Base-by-base conservation (phyloP, 345 rosid species). In the Eucalyptus melliodora region DNA sequence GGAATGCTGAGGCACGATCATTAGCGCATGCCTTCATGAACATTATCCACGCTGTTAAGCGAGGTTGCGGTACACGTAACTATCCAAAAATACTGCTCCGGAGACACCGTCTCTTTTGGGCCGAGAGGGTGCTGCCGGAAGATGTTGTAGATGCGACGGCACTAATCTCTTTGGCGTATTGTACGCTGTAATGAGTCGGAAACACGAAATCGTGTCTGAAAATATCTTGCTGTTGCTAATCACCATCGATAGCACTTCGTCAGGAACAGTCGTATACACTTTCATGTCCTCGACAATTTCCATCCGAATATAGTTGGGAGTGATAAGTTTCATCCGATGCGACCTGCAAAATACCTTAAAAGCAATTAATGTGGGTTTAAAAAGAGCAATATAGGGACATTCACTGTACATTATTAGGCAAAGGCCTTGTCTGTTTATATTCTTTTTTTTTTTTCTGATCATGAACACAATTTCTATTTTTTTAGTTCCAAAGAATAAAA, bases 401-500 rank as follows among this genome's bases (percentile, higher is more conserved):
- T 67, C 16, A 37, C 42, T 31, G 21, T 8, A 67, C 42, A 31
- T 31, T 31, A 67, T 67, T 31, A 72, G 81, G 81, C 24, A 9
- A 34, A 50, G 6, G 50, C 50, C 16, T 3, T 14, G 6, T 50
- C 16, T 50, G 50, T 14, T 50, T 14, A 2, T 50, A 1, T 14
- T 49, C 2, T 49, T 49, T 13, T 13, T 50, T 49, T 2, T 47
- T 45, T 49, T 49, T 49, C 2, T 49, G 15, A 5, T 4, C 50
- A 14, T 14, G 50, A 50, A 50, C 50, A 50, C 16, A 50, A 13
- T 50, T 50, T 50, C 16, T 50, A 14, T 50, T 50, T 50, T 49
- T 50, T 50, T 14, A 50, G 50, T 50, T 50, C 1, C 6, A 0
- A 2, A 0, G 16, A 49, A 49, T 2, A 49, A 49, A 5, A 49